Conservation (phyloP, 441 rosid species). For the Aquilaria agallochum region DNA sequence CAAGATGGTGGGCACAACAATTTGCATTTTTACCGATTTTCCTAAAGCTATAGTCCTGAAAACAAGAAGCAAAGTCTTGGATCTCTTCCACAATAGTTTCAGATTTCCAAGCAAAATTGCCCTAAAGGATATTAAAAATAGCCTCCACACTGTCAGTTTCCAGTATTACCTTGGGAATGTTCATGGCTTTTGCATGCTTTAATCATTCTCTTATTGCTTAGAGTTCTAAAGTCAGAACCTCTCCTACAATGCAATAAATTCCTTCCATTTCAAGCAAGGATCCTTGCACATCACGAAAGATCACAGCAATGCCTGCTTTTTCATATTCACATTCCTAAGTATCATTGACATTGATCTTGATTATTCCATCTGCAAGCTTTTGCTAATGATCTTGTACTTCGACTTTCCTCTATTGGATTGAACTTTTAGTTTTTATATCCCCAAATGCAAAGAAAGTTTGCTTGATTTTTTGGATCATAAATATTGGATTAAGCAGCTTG, state of each 20-base stretch:
- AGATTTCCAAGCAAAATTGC: background rate
- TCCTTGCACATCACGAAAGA: background rate
- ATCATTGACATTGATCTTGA: background rate
- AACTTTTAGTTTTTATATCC: background rate
- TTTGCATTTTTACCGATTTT: background rate
- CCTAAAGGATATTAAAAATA: background rate
- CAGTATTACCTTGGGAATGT: background rate
- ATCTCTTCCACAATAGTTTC: background rate
- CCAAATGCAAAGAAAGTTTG: background rate
- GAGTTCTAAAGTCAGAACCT: background rate
- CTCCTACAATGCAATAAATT: background rate
- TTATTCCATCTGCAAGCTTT: background rate
- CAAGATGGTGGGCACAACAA: constrained; percentile 2
- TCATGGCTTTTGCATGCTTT: background rate
- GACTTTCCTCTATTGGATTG: background rate
- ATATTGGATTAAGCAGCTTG: background rate
- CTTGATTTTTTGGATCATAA: background rate
- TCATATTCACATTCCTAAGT: background rate
- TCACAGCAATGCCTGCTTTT: background rate
- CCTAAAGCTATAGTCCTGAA: background rate
- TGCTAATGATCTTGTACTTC: background rate
- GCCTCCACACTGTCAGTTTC: background rate
- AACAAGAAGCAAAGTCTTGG: too few relatives aligned
- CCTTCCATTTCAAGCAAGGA: background rate
- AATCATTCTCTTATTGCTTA: background rate